Conservation (phyloP, 2,329 filamentous ascomycete genomes). For the Claviceps humidiphila region DNA sequence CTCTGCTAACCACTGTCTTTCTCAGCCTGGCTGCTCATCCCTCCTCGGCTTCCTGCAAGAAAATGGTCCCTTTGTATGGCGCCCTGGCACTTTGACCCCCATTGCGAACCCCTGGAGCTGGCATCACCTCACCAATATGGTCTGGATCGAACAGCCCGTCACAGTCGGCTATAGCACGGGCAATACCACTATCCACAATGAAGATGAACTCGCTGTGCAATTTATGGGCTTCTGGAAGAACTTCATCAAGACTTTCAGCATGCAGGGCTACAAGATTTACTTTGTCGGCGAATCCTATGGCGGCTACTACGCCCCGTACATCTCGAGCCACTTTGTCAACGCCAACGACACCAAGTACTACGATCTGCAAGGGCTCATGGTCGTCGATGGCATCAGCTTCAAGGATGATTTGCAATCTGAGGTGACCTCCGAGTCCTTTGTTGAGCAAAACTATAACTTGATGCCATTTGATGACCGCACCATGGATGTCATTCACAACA, state of each 20-base stretch:
- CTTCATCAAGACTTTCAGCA: conserved; percentile 57
- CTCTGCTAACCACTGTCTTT: neutral
- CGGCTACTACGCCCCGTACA: conserved; percentile 56
- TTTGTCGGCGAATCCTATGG: conserved; percentile 61
- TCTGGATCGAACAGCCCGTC: conserved; percentile 61
- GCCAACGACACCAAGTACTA: conserved; percentile 52
- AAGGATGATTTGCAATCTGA: conserved; percentile 29
- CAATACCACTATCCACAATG: conserved; percentile 46
- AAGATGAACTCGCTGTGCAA: conserved; percentile 55
- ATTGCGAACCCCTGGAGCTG: conserved; percentile 58
- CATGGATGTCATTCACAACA: conserved; percentile 35
- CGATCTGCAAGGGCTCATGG: conserved; percentile 53
- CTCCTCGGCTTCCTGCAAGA: conserved; percentile 61
- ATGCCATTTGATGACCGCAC: conserved; percentile 52
- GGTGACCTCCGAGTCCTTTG: conserved; percentile 41
- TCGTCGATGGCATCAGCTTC: conserved; percentile 58
- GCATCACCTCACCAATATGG: conserved; percentile 34
- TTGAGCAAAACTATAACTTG: conserved; percentile 46
- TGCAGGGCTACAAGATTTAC: conserved; percentile 57
- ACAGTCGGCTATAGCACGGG: conserved; percentile 58
- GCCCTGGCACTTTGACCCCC: conserved; percentile 54
- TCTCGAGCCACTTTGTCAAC: conserved; percentile 60
- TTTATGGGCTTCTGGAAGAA: conserved; percentile 72
- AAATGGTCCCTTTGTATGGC: conserved; percentile 62
- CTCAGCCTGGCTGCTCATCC: conserved; percentile 40